Evolutionary conservation across 2,329 filamentous ascomycete genomes (phyloP).

Genomic region (Fusarium torreyae): DNA sequence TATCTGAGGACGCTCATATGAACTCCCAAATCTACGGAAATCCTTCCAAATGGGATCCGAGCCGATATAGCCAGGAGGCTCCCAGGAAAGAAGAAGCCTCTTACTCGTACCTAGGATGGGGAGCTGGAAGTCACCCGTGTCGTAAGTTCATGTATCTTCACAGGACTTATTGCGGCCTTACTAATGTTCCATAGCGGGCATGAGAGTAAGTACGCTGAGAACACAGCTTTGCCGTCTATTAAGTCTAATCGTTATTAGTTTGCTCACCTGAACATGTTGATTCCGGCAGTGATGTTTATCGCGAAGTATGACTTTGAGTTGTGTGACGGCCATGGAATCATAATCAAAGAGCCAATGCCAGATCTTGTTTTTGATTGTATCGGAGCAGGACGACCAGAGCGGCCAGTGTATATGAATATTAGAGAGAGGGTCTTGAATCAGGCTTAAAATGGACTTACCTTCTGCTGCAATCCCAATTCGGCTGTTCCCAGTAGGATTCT

Average conservation of each 20-base stretch:
- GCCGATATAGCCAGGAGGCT: background rate
- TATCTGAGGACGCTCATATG: slow-evolving; percentile 13
- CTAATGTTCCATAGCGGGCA: background rate
- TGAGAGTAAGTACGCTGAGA: slow-evolving; percentile 5
- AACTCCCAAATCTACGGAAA: background rate
- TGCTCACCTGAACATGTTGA: background rate
- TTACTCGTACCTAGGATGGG: slow-evolving; percentile 14
- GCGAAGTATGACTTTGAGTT: background rate
- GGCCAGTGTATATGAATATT: background rate
- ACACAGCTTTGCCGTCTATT: background rate
- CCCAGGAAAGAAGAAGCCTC: background rate
- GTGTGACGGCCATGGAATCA: background rate
- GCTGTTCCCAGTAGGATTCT: too few species aligned
- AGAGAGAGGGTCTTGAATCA: background rate
- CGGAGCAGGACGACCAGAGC: background rate
- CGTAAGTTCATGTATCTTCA: slow-evolving; percentile 3
- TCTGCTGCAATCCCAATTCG: too few species aligned
- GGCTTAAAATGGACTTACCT: background rate
- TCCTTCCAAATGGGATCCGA: slow-evolving; percentile 15
- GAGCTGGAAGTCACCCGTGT: slow-evolving; percentile 17
- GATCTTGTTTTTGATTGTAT: background rate
- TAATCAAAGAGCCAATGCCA: background rate
- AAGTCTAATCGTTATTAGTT: background rate
- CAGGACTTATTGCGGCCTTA: background rate
- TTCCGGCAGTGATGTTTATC: background rate